Evolutionary conservation across 2,329 filamentous ascomycete species (phyloP), one percentile per base, ranked within the genome.

Genomic region (Cadophora gregata): DNA sequence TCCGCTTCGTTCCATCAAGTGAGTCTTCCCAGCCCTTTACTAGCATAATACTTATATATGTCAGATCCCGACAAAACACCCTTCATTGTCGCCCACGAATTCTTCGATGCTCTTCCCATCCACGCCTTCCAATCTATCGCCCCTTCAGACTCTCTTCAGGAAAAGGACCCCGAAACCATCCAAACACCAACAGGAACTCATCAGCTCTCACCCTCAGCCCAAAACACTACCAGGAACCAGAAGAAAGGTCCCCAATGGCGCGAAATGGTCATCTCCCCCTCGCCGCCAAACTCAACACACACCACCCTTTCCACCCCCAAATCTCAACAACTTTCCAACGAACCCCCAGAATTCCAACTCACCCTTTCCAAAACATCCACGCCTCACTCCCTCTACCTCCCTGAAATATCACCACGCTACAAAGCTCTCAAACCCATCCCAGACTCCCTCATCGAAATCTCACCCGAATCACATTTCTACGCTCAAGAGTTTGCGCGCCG

Each of bases 41-140:
- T 21, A 25, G 2, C 1, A 33, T 38, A 12, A 42, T 42, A 14
- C 66, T 67, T 25, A 67, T 55, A 31, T 58, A 27, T 59, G 6
- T 60, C n/a, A 90, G 88, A 87, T 68, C 80, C 88, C 25, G 84
- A 85, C 67, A 92, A 91, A 76, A 92, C 89, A 25, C 95, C 96
- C 0, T 96, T 98, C 78, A 97, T 99, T 68, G 87, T 98, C 59
- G 96, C 96, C 4, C 96, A 99, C 78, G 96, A 99, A 78, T 98
- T 99, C 83, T 99, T 99, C 81, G 96, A 99, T 74, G 96, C 96
- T 2, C 88, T 99, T 0, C 96, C 96, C 38, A 97, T 99, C 73
- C 94, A 99, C 78, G 90, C 93, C 68, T 99, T 99, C 78, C 91
- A 98, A 78, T 90, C 92, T 16, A 85, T 95, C 60, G 78, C 84